phyloP scores from a whole-genome alignment of 2,329 filamentous ascomycete species.

The Sporothrix inflata region DNA sequence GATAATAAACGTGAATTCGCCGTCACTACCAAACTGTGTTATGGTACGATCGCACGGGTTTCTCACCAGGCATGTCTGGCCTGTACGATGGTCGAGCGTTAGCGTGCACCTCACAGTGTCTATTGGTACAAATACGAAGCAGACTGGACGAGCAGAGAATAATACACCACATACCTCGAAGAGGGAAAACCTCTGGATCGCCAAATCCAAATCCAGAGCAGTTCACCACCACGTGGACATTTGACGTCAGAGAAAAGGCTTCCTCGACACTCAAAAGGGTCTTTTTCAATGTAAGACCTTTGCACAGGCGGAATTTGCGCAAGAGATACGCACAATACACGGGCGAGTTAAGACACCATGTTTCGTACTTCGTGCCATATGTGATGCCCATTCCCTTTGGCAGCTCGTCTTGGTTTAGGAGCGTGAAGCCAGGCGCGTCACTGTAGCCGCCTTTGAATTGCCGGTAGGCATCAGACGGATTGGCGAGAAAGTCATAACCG shows the following conservation, averaged over 20 bases:
- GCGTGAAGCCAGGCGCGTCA: conserved; percentile 42
- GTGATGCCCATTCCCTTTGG: conserved; percentile 43
- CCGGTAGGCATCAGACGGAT: conserved; percentile 46
- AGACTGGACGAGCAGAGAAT: not conserved
- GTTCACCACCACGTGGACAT: conserved; percentile 46
- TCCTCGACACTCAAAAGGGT: conserved; percentile 45
- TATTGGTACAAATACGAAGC: not conserved
- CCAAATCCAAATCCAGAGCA: conserved; percentile 50
- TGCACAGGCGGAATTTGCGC: conserved; percentile 43
- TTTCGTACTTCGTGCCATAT: conserved; percentile 54
- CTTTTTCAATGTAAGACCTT: conserved; percentile 42
- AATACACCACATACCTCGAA: conserved; percentile 35
- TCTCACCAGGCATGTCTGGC: conserved; percentile 34
- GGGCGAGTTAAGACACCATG: conserved; percentile 57
- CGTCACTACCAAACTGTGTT: conserved; percentile 64
- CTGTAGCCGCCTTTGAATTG: conserved; percentile 26
- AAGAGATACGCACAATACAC: conserved; percentile 54
- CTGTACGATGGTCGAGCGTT: conserved; percentile 28
- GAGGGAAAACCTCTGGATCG: conserved; percentile 44
- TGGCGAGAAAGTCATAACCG: conserved; percentile 56
- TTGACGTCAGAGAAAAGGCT: conserved; percentile 42
- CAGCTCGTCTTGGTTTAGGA: conserved; percentile 44
- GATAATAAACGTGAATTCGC: conserved; percentile 63
- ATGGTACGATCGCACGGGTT: conserved; percentile 42
- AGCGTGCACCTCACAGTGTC: not conserved